Evolutionary conservation across 306 rosid species (phyloP), one percentile per base, ranked within the genome.

Genomic region (Senna siamea): DNA sequence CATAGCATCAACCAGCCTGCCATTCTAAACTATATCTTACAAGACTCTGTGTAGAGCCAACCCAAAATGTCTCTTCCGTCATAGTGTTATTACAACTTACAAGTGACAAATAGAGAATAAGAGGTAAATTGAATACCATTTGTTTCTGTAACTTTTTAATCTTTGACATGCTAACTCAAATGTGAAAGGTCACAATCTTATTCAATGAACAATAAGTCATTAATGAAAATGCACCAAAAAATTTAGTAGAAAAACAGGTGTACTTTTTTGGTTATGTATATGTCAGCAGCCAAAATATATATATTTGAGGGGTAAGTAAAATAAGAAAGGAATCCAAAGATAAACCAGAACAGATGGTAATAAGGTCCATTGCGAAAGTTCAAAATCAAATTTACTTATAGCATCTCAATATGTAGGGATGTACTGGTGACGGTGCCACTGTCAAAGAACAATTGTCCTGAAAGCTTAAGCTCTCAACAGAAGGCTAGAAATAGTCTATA

Each of bases 281-380:
- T 41, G 14, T 69, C 60, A 79, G 53, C 34, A 10, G 12, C 30
- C 51, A 46, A 56, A 72, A 72, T 26, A 41, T 4, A 54, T 12
- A 44, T 48, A 58, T 18, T 66, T 66, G 41, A 54, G 66, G 7
- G 56, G 15, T 52, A 41, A 61, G 58, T 20, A 64, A 66, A 55
- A 72, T 0, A 37, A 46, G 22, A 78, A 1, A 34, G 12, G 2
- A 34, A 20, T 28, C 6, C 0, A 51, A 5, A 6, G 9, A 15
- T 6, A 18, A 17, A 62, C 9, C 47, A 17, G n/a, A 63, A 6
- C 13, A 19, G 17, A 19, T 19, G 38, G 15, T 40, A 43, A 63
- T 5, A 38, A 11, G 48, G 30, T 38, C 10, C 52, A 19, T 6
- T 5, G 11, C 18, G 11, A 12, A 23, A 40, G 18, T 64, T 30